Evolutionary conservation across 169 alveolate genomes (phyloP).

Genomic region (Perkinsus chesapeaki): DNA sequence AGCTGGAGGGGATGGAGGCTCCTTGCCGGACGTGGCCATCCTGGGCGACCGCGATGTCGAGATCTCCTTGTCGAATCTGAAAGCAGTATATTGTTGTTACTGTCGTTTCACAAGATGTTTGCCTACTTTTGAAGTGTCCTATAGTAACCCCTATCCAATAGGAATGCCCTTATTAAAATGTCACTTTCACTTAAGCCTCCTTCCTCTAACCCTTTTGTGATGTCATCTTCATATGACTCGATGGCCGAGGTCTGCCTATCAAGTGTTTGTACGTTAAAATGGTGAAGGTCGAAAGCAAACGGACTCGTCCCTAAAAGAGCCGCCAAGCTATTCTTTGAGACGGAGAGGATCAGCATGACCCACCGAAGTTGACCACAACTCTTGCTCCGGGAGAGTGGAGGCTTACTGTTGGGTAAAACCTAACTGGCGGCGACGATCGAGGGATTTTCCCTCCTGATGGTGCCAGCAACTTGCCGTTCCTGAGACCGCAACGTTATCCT

Average conservation of each 20-base stretch:
- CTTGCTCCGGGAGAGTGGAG: neutral
- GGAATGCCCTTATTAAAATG: neutral
- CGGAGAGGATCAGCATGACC: neutral
- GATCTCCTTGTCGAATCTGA: neutral
- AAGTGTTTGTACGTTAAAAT: neutral
- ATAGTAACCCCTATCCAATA: neutral
- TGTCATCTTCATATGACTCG: neutral
- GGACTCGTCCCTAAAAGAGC: neutral
- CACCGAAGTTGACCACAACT: neutral
- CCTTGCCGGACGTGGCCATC: no score
- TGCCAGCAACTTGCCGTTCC: neutral
- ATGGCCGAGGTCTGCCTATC: neutral
- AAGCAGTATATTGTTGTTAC: no score
- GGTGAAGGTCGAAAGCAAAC: neutral
- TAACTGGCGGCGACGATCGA: neutral
- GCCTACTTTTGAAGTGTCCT: neutral
- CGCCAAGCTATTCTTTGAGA: neutral
- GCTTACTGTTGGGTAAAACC: neutral
- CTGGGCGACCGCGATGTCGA: no score
- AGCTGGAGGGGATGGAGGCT: no score
- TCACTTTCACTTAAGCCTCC: neutral
- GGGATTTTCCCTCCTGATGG: neutral
- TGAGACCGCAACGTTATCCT: neutral
- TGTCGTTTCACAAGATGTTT: no score
- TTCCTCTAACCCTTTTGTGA: neutral